Conservation (phyloP, 2,329 filamentous ascomycete species). For the Colletotrichum cereale region DNA sequence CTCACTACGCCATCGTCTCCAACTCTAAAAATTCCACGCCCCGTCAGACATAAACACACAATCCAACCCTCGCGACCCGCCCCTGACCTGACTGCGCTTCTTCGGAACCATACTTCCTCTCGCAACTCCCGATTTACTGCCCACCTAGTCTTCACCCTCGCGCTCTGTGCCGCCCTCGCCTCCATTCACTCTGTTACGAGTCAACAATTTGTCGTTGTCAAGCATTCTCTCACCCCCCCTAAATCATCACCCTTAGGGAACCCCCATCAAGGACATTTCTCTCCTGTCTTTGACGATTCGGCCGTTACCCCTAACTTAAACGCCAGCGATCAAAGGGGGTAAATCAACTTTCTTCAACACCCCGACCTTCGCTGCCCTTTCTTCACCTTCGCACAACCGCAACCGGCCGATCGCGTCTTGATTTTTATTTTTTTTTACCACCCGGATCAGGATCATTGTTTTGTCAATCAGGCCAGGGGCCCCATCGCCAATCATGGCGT, state of each 20-base stretch:
- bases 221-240: neutral
- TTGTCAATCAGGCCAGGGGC: conserved; percentile 31
- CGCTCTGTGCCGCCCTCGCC: neutral
- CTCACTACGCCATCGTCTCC: conserved; percentile 39
- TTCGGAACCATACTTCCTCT: conserved; percentile 24
- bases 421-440: neutral
- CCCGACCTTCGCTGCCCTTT: conserved; percentile 13
- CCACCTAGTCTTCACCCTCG: conserved; percentile 1
- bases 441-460: conserved; percentile 34
- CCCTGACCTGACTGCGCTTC: conserved; percentile 31
- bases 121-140: conserved; percentile 24
- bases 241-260: conserved; percentile 10
- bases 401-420: conserved; percentile 33
- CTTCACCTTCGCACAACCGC: conserved; percentile 26
- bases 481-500: conserved; percentile 41
- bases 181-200: conserved; percentile 18
- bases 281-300: conserved; percentile 34
- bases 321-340: conserved; percentile 39
- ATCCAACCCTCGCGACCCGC: conserved; percentile 38
- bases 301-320: conserved; percentile 39
- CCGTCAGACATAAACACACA: conserved; percentile 39
- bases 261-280: conserved; percentile 23
- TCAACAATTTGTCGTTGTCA: neutral
- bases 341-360: conserved; percentile 29
- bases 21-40: conserved; percentile 41